Conservation (phyloP, 768 basidiomycete genomes). For the Postia placenta region DNA sequence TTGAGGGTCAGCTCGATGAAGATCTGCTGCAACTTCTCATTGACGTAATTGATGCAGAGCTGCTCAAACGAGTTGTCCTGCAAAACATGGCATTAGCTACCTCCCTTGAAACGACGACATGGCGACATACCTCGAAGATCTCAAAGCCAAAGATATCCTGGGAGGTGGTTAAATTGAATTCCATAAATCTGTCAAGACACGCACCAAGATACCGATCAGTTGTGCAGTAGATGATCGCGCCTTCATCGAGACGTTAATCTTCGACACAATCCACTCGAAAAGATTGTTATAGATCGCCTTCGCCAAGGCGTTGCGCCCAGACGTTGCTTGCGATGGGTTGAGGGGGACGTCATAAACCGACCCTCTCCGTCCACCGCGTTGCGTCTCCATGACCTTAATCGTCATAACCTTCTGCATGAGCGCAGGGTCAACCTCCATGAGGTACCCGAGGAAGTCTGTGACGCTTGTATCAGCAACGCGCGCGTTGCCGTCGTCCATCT, state of each 20-base stretch:
- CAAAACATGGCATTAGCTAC: neutral
- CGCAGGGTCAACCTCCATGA: constrained; percentile 81
- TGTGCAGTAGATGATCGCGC: constrained; percentile 66
- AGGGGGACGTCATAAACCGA: constrained; percentile 96
- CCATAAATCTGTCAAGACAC: constrained; percentile 17
- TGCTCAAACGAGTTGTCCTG: constrained; percentile 96
- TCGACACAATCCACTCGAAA: constrained; percentile 98
- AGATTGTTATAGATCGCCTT: constrained; percentile 98
- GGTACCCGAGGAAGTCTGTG: constrained; percentile 92
- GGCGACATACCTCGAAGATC: constrained; percentile 75
- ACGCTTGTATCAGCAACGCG: constrained; percentile 74
- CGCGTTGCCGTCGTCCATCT: constrained; percentile 88
- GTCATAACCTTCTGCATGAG: constrained; percentile 86
- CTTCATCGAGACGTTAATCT: constrained; percentile 96
- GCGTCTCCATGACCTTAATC: constrained; percentile 84
- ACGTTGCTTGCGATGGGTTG: constrained; percentile 84
- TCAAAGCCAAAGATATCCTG: constrained; percentile 99
- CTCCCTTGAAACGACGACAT: neutral
- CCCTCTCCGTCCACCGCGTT: constrained; percentile 85
- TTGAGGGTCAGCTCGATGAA: constrained; percentile 99
- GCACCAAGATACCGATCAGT: constrained; percentile 86
- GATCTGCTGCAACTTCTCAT: constrained; percentile 99
- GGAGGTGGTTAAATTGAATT: neutral
- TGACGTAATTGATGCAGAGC: constrained; percentile 99
- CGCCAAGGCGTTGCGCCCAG: constrained; percentile 87